phyloP scores from a whole-genome alignment of 345 rosid species.

The Citrus medica region DNA sequence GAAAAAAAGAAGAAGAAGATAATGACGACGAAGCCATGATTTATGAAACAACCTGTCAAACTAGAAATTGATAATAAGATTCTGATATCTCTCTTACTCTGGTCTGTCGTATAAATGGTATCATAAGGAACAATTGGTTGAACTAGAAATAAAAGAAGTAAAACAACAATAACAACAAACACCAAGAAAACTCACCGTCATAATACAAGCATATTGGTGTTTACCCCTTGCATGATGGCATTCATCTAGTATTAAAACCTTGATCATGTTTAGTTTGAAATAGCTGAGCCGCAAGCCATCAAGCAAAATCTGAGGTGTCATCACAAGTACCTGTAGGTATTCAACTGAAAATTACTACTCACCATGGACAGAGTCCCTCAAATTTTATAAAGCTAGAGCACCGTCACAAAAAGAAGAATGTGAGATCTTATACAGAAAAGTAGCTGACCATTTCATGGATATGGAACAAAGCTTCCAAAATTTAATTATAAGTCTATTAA shows the following conservation, averaged over 20 bases:
- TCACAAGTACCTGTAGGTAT: constrained; percentile 71
- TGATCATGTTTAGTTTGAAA: constrained; percentile 53
- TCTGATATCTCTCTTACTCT: neutral
- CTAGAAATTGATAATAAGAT: neutral
- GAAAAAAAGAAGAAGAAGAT: neutral
- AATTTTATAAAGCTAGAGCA: neutral
- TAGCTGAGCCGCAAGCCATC: constrained; percentile 61
- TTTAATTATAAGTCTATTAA: neutral
- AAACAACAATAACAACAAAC: neutral
- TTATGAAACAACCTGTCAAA: neutral
- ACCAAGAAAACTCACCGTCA: constrained; percentile 58
- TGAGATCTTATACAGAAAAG: neutral
- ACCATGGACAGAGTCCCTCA: neutral
- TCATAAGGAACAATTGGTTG: neutral
- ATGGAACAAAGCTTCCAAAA: neutral
- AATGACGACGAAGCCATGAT: neutral
- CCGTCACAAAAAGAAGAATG: neutral
- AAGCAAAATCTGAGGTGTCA: constrained; percentile 90
- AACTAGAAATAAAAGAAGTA: neutral
- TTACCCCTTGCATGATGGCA: constrained; percentile 84
- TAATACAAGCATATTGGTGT: constrained; percentile 70
- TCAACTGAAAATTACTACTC: constrained; percentile 1
- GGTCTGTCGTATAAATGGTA: neutral
- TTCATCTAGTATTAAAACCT: constrained; percentile 83
- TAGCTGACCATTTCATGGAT: neutral